Conservation (phyloP, 768 basidiomycete genomes). For the Tulasnella sp. region DNA sequence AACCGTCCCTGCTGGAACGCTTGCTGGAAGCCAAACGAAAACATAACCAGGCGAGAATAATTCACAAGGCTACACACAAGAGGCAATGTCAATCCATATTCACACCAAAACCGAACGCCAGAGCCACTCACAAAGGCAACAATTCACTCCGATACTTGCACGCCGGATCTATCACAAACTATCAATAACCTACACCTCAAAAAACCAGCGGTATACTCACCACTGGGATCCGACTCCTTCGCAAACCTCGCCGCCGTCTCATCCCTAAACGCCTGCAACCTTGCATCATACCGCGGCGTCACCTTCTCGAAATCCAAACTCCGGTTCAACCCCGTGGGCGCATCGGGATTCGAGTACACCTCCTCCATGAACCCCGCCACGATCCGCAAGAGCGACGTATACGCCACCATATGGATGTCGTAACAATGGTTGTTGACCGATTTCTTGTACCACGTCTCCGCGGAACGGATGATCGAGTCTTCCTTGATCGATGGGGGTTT, state of each 20-base stretch:
- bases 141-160: constrained; percentile 51
- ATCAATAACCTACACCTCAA: neutral
- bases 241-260: constrained; percentile 53
- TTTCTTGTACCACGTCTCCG: constrained; percentile 62
- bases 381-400: constrained; percentile 55
- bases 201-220: constrained; percentile 26
- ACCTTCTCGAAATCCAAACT: constrained; percentile 54
- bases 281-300: constrained; percentile 46
- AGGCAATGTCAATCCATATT: constrained; percentile 11
- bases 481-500: constrained; percentile 83
- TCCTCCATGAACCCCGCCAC: constrained; percentile 65
- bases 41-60: constrained; percentile 75
- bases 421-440: constrained; percentile 55
- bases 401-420: constrained; percentile 64
- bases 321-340: constrained; percentile 63
- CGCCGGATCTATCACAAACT: constrained; percentile 36
- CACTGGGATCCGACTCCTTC: constrained; percentile 45
- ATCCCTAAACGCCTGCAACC: constrained; percentile 45
- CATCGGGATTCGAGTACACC: constrained; percentile 49
- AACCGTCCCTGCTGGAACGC: constrained; percentile 61
- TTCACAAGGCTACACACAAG: constrained; percentile 44
- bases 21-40: constrained; percentile 76
- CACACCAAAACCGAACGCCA: constrained; percentile 8
- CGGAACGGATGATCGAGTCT: constrained; percentile 59
- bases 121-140: constrained; percentile 54